Conservation (phyloP, 1,284 basidiomycete genomes). For the Mycena citricolor region DNA sequence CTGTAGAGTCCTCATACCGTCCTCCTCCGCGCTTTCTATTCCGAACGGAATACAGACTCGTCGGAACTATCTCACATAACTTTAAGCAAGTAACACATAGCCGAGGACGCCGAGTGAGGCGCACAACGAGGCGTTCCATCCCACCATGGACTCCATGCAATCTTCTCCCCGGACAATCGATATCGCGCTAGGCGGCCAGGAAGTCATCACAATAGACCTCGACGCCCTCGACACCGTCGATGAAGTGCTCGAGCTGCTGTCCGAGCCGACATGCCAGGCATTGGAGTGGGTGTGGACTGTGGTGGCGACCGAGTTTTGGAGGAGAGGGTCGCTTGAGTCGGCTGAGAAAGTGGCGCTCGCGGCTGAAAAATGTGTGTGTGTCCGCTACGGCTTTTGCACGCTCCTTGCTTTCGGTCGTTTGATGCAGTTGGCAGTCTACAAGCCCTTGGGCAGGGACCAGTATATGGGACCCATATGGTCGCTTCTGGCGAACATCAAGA, state of each 20-base stretch:
- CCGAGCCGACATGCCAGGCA: slow-evolving; percentile 65
- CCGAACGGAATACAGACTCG: no score
- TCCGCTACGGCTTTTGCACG: not conserved
- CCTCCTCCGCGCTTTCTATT: no score
- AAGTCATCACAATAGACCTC: slow-evolving; percentile 78
- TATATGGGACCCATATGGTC: slow-evolving; percentile 69
- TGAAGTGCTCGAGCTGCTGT: slow-evolving; percentile 70
- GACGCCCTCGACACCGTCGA: slow-evolving; percentile 74
- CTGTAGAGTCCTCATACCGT: no score
- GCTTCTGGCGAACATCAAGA: slow-evolving; percentile 80
- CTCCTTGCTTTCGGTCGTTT: slow-evolving; percentile 7
- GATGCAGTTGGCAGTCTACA: slow-evolving; percentile 45
- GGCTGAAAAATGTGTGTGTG: slow-evolving; percentile 61
- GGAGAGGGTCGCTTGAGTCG: slow-evolving; percentile 61
- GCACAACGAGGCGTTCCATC: no score
- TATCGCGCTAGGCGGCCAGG: slow-evolving; percentile 75
- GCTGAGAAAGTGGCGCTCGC: slow-evolving; percentile 67
- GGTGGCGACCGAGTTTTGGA: slow-evolving; percentile 77
- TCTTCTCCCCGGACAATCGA: slow-evolving; percentile 40
- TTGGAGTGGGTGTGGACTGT: slow-evolving; percentile 73
- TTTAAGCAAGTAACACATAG: no score
- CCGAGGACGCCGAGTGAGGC: no score
- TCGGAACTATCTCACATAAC: no score
- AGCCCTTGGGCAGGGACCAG: slow-evolving; percentile 44
- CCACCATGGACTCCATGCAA: no score